Evolutionary conservation across 495 filamentous ascomycete species (phyloP).

Genomic region (Usnea hakonensis): DNA sequence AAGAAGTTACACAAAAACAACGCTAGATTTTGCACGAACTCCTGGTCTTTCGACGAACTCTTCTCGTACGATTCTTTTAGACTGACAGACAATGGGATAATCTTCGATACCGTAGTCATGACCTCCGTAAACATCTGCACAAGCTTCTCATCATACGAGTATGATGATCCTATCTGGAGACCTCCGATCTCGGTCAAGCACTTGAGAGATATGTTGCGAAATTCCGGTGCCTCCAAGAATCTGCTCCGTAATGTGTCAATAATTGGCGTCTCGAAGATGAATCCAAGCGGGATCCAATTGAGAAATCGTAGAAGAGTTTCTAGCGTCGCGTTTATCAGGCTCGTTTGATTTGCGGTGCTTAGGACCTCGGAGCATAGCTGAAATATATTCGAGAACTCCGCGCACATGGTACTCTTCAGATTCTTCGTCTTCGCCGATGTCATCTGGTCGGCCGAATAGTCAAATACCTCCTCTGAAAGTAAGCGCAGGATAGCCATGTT

Average conservation of each 20-base stretch:
- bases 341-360: constrained; percentile 77
- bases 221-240: constrained; percentile 85
- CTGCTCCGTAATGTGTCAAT: constrained; percentile 88
- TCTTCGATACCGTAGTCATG: constrained; percentile 76
- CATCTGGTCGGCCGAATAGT: constrained; percentile 98
- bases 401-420: constrained; percentile 94
- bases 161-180: constrained; percentile 67
- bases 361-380: constrained; percentile 92
- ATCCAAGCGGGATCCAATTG: constrained; percentile 97
- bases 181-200: constrained; percentile 96
- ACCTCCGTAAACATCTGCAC: constrained; percentile 97
- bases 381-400: constrained; percentile 96
- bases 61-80: constrained; percentile 80
- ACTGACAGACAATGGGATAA: constrained; percentile 82
- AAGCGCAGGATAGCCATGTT: constrained; percentile 98
- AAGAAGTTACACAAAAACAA: constrained; percentile 96
- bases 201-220: constrained; percentile 93
- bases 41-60: constrained; percentile 90
- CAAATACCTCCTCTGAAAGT: constrained; percentile 96
- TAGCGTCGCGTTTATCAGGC: constrained; percentile 84
- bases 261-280: constrained; percentile 95
- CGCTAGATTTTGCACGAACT: constrained; percentile 94
- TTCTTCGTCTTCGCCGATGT: constrained; percentile 93
- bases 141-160: constrained; percentile 85
- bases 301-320: constrained; percentile 92